phyloP scores from a whole-genome alignment of 2,329 filamentous ascomycete species.

The Aspergillus brasiliensis region DNA sequence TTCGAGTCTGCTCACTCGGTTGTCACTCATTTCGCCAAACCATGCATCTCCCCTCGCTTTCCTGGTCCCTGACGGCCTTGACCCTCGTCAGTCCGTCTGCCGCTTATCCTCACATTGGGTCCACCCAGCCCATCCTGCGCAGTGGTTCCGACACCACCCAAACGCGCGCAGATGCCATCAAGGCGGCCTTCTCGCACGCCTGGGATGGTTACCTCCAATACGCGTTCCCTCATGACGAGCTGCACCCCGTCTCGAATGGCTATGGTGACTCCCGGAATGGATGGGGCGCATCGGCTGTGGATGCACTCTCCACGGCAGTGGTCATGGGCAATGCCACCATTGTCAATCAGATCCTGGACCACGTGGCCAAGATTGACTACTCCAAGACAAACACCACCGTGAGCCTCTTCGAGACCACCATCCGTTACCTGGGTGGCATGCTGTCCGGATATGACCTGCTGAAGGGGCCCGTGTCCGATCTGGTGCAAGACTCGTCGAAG shows the following conservation, averaged over 20 bases:
- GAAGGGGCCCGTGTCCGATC: slow-evolving; percentile 62
- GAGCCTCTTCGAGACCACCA: slow-evolving; percentile 87
- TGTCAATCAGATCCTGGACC: slow-evolving; percentile 70
- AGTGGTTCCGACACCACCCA: slow-evolving; percentile 15
- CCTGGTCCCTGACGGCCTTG: slow-evolving; percentile 28
- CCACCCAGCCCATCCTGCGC: slow-evolving; percentile 15
- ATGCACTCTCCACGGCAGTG: slow-evolving; percentile 77
- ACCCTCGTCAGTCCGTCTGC: slow-evolving; percentile 25
- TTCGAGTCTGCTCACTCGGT: not conserved
- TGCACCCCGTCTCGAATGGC: slow-evolving; percentile 67
- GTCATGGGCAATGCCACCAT: slow-evolving; percentile 71
- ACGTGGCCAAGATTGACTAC: slow-evolving; percentile 72
- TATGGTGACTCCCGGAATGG: slow-evolving; percentile 73
- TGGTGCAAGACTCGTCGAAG: slow-evolving; percentile 51
- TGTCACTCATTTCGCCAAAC: slow-evolving; percentile 12
- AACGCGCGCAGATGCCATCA: slow-evolving; percentile 61
- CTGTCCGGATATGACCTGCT: slow-evolving; percentile 71
- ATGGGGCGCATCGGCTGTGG: slow-evolving; percentile 82
- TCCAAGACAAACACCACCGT: slow-evolving; percentile 61
- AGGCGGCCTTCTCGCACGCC: slow-evolving; percentile 68
- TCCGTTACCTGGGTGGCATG: slow-evolving; percentile 81
- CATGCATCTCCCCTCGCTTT: slow-evolving; percentile 30
- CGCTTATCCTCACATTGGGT: slow-evolving; percentile 23
- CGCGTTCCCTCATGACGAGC: slow-evolving; percentile 76
- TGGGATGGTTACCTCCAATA: slow-evolving; percentile 74